Base-by-base conservation (phyloP, 495 filamentous ascomycete genomes). In the Xylaria bambusicola region DNA sequence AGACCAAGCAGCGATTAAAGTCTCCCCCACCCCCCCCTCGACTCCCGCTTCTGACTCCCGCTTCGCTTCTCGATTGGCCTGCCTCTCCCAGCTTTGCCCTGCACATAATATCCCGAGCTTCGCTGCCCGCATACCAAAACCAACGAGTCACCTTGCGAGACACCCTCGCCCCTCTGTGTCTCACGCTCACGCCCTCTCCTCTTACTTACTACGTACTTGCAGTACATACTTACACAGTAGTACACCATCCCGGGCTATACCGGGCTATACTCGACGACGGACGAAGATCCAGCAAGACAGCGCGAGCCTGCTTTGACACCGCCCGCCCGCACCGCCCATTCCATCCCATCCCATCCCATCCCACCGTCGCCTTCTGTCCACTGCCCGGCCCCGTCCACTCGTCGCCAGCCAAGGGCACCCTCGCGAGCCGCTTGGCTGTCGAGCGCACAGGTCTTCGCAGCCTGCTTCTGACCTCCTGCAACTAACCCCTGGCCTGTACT, bases 71-170 rank as follows among this genome's bases (percentile, higher is more conserved):
- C 50, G 29, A 52, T 52, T 52, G 50, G 50, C 35, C 50, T 17
- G 23, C 21, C 21, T 38, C 50, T 23, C 26, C 17, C 59, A 54
- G 55, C 56, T n/a, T n/a, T 59, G 66, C 59, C 63, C 63, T 69
- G 66, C 62, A 69, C 64, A 64, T 69, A 68, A 64, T 64, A 63
- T 65, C 62, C 64, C 67, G 64, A 65, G 58, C 64, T 64, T 66
- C 58, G 61, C 66, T 64, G 64, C 58, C 58, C 56, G 58, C 63
- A 64, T 64, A 64, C 66, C 63, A 52, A 66, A 58, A 49, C 58
- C 55, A 42, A 10, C 45, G 33, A 31, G 35, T 40, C 7, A 50
- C 27, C 35, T 42, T 21, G 55, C 55, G n/a, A 58, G 55, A 29
- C 8, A 41, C 55, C 33, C n/a, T n/a, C n/a, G 13, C 54, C 54